phyloP scores from a whole-genome alignment of 768 basidiomycete species.

The Butyriboletus loyo region DNA sequence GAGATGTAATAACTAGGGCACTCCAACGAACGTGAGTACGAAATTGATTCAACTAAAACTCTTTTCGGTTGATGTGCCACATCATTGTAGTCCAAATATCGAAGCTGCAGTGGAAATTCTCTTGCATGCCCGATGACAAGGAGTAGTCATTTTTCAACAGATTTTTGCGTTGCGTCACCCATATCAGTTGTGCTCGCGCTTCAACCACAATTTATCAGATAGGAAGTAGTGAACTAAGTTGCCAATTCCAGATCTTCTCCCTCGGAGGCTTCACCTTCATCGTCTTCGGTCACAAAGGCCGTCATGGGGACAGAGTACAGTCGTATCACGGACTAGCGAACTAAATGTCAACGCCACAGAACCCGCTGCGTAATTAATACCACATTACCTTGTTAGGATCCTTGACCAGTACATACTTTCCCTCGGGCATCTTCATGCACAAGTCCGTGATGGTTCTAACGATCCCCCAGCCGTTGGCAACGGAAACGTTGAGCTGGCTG shows the following conservation, averaged over 20 bases:
- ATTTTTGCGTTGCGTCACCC: not conserved
- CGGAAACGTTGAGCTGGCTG: constrained; percentile 88
- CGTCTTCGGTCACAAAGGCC: constrained; percentile 82
- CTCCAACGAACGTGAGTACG: constrained; percentile 71
- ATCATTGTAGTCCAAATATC: constrained; percentile 57
- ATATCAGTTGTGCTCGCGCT: not conserved
- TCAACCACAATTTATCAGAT: not conserved
- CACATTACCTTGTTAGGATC: constrained; percentile 91
- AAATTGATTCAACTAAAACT: not conserved
- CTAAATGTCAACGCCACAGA: constrained; percentile 9
- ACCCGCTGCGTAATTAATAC: constrained; percentile 2
- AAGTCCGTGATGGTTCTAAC: constrained; percentile 92
- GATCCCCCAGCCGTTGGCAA: constrained; percentile 98
- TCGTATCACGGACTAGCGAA: constrained; percentile 80
- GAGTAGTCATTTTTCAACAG: not conserved
- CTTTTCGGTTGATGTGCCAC: constrained; percentile 3
- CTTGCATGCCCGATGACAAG: constrained; percentile 41
- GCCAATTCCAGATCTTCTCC: constrained; percentile 41
- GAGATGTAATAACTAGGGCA: constrained; percentile 71
- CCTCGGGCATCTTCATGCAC: constrained; percentile 95
- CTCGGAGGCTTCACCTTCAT: constrained; percentile 48
- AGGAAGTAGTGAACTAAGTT: constrained; percentile 16
- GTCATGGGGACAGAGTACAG: constrained; percentile 88
- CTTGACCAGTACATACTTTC: constrained; percentile 95
- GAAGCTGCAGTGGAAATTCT: constrained; percentile 83